Base-by-base conservation (phyloP, 768 basidiomycete genomes). In the Termitomyces sp. region DNA sequence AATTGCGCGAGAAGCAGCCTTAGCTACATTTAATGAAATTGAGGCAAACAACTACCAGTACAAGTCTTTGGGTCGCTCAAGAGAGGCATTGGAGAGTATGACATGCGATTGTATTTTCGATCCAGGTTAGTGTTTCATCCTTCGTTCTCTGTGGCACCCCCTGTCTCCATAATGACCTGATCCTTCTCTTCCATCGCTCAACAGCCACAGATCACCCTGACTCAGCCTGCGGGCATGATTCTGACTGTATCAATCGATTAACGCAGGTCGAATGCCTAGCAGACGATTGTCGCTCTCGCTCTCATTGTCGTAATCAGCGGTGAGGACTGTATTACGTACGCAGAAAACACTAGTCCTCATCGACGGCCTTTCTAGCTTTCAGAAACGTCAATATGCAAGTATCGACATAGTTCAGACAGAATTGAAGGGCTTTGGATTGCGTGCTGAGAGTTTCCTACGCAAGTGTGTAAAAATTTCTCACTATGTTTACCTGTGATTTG, bases 231-330 rank as follows among this genome's bases (percentile, higher is more conserved):
- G 93, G 94, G 23, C 82, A 85, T 36, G 76, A 82, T 57, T 93
- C 92, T 22, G 91, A 96, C 73, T 99, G 97, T 69, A 98, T 99
- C 74, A 99, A 98, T 71, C 81, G 94, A 54, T 82, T 98, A 57
- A 95, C 97, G 23, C 95, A 96, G 70, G 93, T 98, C 12, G 97
- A 99, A 71, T 99, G 97, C 72, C 72, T 95, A n/a, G 74, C 83
- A 13, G 88, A 81, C 36, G 94, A 98, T 61, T 99, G 97, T 74
- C 83, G 88, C 36, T 94, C 91, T 74, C 76, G 83, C 42, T 65
- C 73, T 7, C 77, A 87, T 62, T 99, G 97, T 69, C 88, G 86
- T 67, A 99, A 99, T 67, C 96, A 98, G 73, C 83, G 96, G 96
- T 95, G 64, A 63, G 80, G 69, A 22, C 22, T 48, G 46, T 56